Evolutionary conservation across 768 basidiomycete genomes (phyloP).

Genomic region (Kondoa subrosea): DNA sequence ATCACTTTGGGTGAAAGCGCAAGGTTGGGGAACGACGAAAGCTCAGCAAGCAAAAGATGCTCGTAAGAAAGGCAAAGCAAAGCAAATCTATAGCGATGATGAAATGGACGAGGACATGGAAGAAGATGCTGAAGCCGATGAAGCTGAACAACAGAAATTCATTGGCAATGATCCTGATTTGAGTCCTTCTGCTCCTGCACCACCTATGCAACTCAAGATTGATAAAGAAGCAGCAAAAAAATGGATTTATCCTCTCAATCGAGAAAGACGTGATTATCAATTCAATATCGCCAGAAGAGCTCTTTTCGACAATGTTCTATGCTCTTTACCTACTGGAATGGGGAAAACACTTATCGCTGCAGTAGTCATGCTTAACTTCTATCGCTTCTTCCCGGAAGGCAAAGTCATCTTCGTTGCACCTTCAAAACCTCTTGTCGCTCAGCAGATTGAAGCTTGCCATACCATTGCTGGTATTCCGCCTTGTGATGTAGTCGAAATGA

Average conservation of each 20-base stretch:
- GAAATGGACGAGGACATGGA: slow-evolving; percentile 39
- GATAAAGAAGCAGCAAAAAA: slow-evolving; percentile 65
- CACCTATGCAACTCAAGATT: slow-evolving; percentile 56
- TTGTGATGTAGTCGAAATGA: slow-evolving; percentile 65
- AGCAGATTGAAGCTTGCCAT: slow-evolving; percentile 88
- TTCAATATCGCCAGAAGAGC: slow-evolving; percentile 74
- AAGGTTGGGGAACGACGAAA: slow-evolving; percentile 37
- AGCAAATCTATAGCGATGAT: slow-evolving; percentile 30
- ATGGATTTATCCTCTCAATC: slow-evolving; percentile 84
- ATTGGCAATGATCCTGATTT: slow-evolving; percentile 40
- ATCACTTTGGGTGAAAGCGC: slow-evolving; percentile 67
- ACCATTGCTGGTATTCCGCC: slow-evolving; percentile 83
- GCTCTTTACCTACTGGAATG: slow-evolving; percentile 83
- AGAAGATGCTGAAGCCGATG: slow-evolving; percentile 41
- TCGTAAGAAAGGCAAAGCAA: slow-evolving; percentile 36
- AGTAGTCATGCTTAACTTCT: slow-evolving; percentile 58
- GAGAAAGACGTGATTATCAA: slow-evolving; percentile 78
- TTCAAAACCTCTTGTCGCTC: slow-evolving; percentile 86
- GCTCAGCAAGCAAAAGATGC: slow-evolving; percentile 41
- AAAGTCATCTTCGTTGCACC: slow-evolving; percentile 91
- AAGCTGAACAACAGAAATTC: slow-evolving; percentile 25
- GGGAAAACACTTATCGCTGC: slow-evolving; percentile 98
- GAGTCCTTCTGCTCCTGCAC: slow-evolving; percentile 70
- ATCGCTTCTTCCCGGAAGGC: slow-evolving; percentile 80
- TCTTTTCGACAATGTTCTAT: slow-evolving; percentile 81